Evolutionary conservation across 805 yeast species (phyloP).

Genomic region (Candida maesae): DNA sequence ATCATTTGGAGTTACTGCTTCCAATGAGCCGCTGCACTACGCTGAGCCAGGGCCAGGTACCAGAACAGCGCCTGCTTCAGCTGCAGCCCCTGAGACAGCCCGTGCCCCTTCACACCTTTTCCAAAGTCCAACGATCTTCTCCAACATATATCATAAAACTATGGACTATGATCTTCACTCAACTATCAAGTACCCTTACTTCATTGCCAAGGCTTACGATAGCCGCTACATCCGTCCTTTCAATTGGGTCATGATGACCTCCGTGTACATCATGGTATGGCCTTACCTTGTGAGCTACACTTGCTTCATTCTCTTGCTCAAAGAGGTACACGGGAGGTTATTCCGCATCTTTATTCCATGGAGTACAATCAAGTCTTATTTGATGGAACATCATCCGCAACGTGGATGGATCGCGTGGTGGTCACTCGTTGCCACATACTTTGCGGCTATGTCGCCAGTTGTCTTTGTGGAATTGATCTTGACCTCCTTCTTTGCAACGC

Average conservation of each 20-base stretch:
- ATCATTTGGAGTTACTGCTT: too few relatives aligned
- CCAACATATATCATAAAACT: not conserved
- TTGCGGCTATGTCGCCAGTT: not conserved
- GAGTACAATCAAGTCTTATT: not conserved
- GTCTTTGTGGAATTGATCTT: too few relatives aligned
- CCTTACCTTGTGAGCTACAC: not conserved
- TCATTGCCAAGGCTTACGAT: not conserved
- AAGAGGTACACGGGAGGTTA: not conserved
- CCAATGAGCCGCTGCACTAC: too few relatives aligned
- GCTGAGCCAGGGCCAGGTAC: too few relatives aligned
- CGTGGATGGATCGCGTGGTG: not conserved
- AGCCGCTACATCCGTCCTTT: not conserved
- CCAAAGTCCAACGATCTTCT: not conserved
- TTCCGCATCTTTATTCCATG: not conserved
- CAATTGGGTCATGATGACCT: not conserved
- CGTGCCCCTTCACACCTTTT: not conserved
- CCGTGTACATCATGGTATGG: not conserved
- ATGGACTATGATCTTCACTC: not conserved
- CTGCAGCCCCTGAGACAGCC: not conserved
- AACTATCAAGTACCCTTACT: not conserved
- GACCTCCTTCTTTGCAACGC: too few relatives aligned
- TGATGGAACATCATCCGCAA: not conserved
- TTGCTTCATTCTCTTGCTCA: not conserved
- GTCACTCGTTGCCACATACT: not conserved
- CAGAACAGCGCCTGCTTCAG: too few relatives aligned